Evolutionary conservation across 768 basidiomycete species (phyloP).

Genomic region (Mycena pura): DNA sequence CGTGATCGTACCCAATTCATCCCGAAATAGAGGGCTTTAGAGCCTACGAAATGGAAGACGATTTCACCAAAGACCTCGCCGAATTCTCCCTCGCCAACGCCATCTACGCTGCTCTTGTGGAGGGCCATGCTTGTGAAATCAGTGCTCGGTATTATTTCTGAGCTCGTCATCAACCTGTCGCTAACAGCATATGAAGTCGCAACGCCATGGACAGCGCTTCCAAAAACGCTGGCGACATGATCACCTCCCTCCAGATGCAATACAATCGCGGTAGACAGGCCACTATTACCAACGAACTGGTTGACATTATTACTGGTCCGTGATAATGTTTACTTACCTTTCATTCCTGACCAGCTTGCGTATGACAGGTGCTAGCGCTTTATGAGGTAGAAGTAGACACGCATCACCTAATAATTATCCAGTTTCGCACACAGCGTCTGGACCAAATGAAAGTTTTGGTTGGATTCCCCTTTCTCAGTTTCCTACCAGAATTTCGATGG

Average conservation of each 20-base stretch:
- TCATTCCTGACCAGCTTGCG: neutral
- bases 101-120: conserved; percentile 91
- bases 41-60: conserved; percentile 97
- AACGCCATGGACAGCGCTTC: conserved; percentile 99
- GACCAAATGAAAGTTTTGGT: too few species aligned
- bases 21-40: conserved; percentile 66
- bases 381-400: conserved; percentile 14
- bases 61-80: conserved; percentile 89
- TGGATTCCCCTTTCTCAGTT: too few species aligned
- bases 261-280: conserved; percentile 99
- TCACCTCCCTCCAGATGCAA: conserved; percentile 83
- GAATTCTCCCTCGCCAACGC: conserved; percentile 98
- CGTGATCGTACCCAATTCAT: neutral
- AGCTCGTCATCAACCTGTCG: too few species aligned
- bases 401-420: conserved; percentile 12
- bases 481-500: too few species aligned
- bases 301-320: conserved; percentile 90
- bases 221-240: conserved; percentile 98
- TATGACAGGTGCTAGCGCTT: conserved; percentile 27
- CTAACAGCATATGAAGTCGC: too few species aligned
- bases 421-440: too few species aligned
- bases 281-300: conserved; percentile 94
- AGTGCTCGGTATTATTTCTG: conserved; percentile 72
- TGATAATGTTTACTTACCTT: conserved; percentile 12
- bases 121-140: conserved; percentile 95